Evolutionary conservation across 2,329 filamentous ascomycete genomes (phyloP).

Genomic region (Colletotrichum tanaceti): DNA sequence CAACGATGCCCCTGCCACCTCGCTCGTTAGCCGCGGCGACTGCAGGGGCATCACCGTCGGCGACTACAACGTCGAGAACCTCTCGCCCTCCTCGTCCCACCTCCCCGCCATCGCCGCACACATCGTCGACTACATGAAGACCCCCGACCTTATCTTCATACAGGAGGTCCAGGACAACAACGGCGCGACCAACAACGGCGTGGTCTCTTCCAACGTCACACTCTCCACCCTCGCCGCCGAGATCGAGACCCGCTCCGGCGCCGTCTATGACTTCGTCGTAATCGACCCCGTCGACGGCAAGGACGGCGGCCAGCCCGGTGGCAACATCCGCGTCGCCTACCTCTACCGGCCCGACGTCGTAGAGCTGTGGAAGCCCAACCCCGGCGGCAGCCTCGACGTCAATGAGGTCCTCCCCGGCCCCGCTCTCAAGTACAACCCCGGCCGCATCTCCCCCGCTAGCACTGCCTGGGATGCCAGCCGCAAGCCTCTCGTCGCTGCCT

Average conservation of each 20-base stretch:
- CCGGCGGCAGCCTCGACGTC: slow-evolving; percentile 64
- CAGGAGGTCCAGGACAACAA: slow-evolving; percentile 78
- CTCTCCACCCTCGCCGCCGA: slow-evolving; percentile 65
- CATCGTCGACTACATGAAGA: slow-evolving; percentile 71
- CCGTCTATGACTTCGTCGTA: slow-evolving; percentile 69
- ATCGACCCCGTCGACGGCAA: slow-evolving; percentile 69
- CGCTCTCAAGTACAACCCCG: slow-evolving; percentile 75
- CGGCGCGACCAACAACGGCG: slow-evolving; percentile 70
- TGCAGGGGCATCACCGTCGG: slow-evolving; percentile 73
- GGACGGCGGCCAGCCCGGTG: slow-evolving; percentile 75
- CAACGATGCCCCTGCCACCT: slow-evolving; percentile 60
- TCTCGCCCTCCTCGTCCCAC: slow-evolving; percentile 66
- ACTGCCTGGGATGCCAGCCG: slow-evolving; percentile 69
- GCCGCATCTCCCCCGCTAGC: slow-evolving; percentile 72
- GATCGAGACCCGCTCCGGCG: slow-evolving; percentile 59
- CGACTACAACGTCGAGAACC: slow-evolving; percentile 78
- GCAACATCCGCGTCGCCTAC: slow-evolving; percentile 78
- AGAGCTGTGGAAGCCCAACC: slow-evolving; percentile 68
- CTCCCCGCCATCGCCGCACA: slow-evolving; percentile 71
- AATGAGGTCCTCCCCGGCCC: slow-evolving; percentile 69
- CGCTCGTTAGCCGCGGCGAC: slow-evolving; percentile 63
- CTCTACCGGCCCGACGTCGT: slow-evolving; percentile 73
- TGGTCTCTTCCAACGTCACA: slow-evolving; percentile 67
- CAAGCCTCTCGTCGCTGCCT: slow-evolving; percentile 75
- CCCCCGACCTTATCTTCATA: slow-evolving; percentile 74